These are phyloP conservation scores for Thelonectria discophora DNA, from an alignment of 2,329 filamentous ascomycete genomes.

Conservation along the genomic window DNA sequence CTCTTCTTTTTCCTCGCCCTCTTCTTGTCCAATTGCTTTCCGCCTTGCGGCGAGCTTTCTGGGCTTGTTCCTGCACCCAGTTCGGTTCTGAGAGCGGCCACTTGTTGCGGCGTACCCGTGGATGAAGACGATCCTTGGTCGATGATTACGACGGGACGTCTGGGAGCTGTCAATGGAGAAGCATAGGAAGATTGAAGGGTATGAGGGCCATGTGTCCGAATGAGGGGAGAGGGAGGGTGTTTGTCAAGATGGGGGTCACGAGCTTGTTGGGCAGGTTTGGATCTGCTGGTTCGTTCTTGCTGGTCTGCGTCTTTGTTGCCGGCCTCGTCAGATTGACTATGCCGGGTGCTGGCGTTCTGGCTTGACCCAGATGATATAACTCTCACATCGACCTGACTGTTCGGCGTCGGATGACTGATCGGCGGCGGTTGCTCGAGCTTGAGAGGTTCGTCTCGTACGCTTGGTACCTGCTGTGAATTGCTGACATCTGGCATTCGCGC, in stretches of 20 bases:
- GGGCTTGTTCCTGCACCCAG: conserved; percentile 61
- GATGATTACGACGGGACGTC: conserved; percentile 39
- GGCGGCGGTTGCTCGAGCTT: conserved; percentile 18
- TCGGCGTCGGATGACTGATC: conserved; percentile 17
- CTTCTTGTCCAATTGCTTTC: conserved; percentile 59
- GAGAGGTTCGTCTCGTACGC: conserved; percentile 23
- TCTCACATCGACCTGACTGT: conserved; percentile 38
- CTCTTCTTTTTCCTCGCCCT: conserved; percentile 62
- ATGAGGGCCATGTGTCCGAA: conserved; percentile 78
- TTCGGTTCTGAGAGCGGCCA: conserved; percentile 65
- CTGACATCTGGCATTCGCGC: conserved; percentile 29
- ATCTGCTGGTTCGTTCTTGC: conserved; percentile 23
- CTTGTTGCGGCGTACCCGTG: conserved; percentile 57
- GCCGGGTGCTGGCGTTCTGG: conserved; percentile 50
- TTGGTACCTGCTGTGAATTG: conserved; percentile 27
- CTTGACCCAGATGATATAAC: conserved; percentile 24
- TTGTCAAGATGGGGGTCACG: conserved; percentile 42
- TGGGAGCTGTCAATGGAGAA: conserved; percentile 63
- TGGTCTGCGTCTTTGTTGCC: conserved; percentile 44
- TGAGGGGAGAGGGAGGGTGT: conserved; percentile 65
- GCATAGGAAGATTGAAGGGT: conserved; percentile 76
- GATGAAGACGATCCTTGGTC: conserved; percentile 33
- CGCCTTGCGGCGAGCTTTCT: conserved; percentile 67
- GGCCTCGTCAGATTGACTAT: conserved; percentile 54
- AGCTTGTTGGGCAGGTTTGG: conserved; percentile 27